These are phyloP conservation scores for Hymenotorrendiella dingleyae DNA, from an alignment of 2,329 filamentous ascomycete genomes.

Conservation along the genomic window DNA sequence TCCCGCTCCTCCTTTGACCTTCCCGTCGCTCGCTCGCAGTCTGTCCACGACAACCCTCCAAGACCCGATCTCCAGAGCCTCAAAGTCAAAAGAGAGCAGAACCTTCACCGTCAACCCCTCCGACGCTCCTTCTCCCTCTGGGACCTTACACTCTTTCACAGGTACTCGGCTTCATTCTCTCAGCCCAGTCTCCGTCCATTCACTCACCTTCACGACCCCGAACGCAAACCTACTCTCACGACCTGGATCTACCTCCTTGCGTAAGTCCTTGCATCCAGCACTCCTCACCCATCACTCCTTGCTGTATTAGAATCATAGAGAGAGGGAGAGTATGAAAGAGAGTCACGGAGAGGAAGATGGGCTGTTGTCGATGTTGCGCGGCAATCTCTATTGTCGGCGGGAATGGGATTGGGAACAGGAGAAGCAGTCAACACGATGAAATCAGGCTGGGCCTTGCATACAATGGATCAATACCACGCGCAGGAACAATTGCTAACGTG, in stretches of 20 bases:
- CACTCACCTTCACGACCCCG: constrained; percentile 13
- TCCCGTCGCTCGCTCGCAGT: constrained; percentile 4
- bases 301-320: no score
- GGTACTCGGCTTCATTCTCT: constrained; percentile 39
- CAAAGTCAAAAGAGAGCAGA: background rate
- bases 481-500: no score
- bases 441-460: no score
- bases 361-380: no score
- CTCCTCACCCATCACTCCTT: no score
- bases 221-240: constrained; percentile 1
- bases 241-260: constrained; percentile 8
- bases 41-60: no score
- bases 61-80: background rate
- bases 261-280: constrained; percentile 14
- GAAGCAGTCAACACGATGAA: no score
- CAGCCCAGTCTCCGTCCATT: constrained; percentile 37
- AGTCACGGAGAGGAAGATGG: no score
- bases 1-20: background rate
- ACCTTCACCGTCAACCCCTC: constrained; percentile 1
- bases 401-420: no score
- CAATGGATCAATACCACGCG: no score
- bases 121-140: constrained; percentile 27
- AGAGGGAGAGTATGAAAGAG: no score
- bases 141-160: constrained; percentile 31
- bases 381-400: no score